Base-by-base conservation (phyloP, 2,329 filamentous ascomycete species). In the Exophiala aquamarina region DNA sequence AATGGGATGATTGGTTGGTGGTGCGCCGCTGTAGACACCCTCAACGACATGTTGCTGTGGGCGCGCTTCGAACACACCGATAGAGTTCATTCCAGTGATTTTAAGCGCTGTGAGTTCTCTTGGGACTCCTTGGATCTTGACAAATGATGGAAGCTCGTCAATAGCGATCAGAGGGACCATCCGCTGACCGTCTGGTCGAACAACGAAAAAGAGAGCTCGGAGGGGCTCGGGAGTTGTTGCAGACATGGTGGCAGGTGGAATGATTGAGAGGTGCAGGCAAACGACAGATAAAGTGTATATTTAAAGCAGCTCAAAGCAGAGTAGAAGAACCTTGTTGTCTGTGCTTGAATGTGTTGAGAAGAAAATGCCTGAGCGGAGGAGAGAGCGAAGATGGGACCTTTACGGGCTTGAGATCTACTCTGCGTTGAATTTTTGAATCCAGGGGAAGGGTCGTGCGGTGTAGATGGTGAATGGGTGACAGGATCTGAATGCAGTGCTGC, bases 141-240 rank as follows among this genome's bases (percentile, higher is more conserved):
- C 41, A 15, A 60, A 55, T 2, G 58, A 18, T 2, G 71, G 71
- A 1, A 75, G 60, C 52, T 75, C 72, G 50, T 75, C 72, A 4
- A 73, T 56, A 4, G 72, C 67, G 34, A 75, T 60, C 10, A 75
- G 63, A 4, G 72, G 69, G 14, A 66, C 67, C 34, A 72, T 49
- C 11, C 23, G 6, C 6, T 58, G 61, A 21, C 69, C 68, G 56
- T 70, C 65, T 31, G 66, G 63, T 28, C 72, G 69, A 32, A 66
- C 61, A 36, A 70, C 62, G 54, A 72, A 75, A 52, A 67, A 72
- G 47, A 63, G 62, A 29, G 71, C 70, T 38, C 62, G 65, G 38
- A 65, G 54, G 10, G 59, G 46, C 18, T 21, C 20, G 35, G 18
- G 7, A 6, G 11, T 26, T 6, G 6, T 34, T 34, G 32, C 32